Conservation (phyloP, 1,284 basidiomycete genomes). For the Tylopilus orsonianus region DNA sequence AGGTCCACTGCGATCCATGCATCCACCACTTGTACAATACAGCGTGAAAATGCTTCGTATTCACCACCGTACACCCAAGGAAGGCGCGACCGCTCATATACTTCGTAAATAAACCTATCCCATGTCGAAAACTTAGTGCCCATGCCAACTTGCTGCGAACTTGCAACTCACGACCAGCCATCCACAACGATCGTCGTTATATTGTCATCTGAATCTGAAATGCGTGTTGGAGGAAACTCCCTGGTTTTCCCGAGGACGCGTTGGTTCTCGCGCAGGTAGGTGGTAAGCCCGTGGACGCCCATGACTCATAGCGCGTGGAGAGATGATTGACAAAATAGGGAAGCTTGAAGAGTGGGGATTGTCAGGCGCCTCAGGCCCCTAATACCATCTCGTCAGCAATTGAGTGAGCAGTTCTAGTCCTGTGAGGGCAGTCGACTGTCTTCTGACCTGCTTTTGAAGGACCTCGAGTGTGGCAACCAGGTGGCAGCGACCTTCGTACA, state of each 20-base stretch:
- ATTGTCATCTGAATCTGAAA: constrained; percentile 9
- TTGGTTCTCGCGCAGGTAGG: constrained; percentile 75
- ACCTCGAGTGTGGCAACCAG: constrained; percentile 5
- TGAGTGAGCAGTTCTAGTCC: not conserved
- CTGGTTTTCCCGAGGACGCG: constrained; percentile 56
- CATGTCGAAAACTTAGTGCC: not conserved
- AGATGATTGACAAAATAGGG: constrained; percentile 11
- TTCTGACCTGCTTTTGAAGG: constrained; percentile 2
- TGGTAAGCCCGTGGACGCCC: constrained; percentile 82
- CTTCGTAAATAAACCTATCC: constrained; percentile 74
- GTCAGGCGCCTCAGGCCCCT: no score
- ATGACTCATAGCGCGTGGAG: constrained; percentile 40
- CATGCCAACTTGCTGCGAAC: not conserved
- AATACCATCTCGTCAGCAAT: no score
- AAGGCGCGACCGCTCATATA: constrained; percentile 62
- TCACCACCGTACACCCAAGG: constrained; percentile 89
- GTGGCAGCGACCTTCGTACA: constrained; percentile 8
- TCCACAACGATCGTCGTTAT: constrained; percentile 66
- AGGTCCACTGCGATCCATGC: constrained; percentile 77
- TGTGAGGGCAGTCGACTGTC: not conserved
- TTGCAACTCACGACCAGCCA: constrained; percentile 79
- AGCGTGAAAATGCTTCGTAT: constrained; percentile 57
- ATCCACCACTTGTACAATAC: constrained; percentile 54
- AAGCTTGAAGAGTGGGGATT: no score
- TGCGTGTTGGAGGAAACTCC: constrained; percentile 31